These are phyloP conservation scores for Lycium barbarum DNA, from an alignment of 257 asterid species.

Conservation along the genomic window DNA sequence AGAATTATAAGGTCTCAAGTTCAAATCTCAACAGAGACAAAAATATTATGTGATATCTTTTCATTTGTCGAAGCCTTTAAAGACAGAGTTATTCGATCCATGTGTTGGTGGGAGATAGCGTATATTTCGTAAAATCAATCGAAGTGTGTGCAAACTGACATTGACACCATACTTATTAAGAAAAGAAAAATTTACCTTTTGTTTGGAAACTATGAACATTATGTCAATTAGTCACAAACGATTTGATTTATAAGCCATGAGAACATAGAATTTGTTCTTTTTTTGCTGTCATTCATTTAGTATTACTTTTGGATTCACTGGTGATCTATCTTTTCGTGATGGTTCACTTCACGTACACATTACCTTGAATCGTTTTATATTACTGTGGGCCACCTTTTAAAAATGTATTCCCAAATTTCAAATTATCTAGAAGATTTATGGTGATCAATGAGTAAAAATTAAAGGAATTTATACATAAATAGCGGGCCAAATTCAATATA, in stretches of 20 bases:
- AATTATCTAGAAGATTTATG: constrained; percentile 8
- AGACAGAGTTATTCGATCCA: not conserved
- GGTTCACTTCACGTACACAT: not conserved
- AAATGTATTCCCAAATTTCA: not conserved
- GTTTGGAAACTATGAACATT: not conserved
- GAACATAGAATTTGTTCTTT: not conserved
- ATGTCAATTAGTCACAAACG: not conserved
- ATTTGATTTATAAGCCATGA: not conserved
- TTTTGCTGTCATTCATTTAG: not conserved
- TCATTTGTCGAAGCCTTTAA: not conserved
- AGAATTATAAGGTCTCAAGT: not conserved
- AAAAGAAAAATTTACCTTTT: not conserved
- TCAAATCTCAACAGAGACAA: not conserved
- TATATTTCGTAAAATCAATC: no score
- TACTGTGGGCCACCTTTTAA: not conserved
- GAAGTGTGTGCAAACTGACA: not conserved
- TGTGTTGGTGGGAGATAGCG: not conserved
- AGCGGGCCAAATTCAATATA: no score
- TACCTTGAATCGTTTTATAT: constrained; percentile 9
- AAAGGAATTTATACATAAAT: no score
- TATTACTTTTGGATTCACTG: not conserved
- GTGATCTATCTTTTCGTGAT: not conserved
- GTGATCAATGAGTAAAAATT: not conserved
- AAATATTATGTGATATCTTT: not conserved
- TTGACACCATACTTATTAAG: not conserved